phyloP scores from a whole-genome alignment of 106 monocot species.

The Dendrobium huoshanense region DNA sequence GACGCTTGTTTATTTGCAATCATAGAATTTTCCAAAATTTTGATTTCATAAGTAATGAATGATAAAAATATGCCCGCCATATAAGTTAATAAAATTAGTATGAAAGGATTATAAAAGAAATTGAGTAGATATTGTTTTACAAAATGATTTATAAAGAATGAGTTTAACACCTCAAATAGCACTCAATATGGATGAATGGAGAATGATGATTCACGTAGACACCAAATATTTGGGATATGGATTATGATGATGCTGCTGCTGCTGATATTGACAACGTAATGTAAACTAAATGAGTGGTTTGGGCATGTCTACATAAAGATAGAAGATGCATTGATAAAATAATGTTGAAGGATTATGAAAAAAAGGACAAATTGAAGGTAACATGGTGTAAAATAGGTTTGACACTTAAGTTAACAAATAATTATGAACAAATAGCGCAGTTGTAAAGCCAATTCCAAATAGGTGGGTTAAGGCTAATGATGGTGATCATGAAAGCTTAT shows the following conservation, averaged over 20 bases:
- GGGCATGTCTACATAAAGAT: background rate
- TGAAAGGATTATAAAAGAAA: no score
- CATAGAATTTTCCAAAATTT: no score
- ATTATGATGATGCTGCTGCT: background rate
- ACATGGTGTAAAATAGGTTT: background rate
- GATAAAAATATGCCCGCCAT: no score
- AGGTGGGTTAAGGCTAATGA: background rate
- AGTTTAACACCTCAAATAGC: background rate
- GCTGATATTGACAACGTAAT: background rate
- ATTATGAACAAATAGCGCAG: background rate
- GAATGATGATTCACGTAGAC: background rate
- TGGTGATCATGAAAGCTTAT: background rate
- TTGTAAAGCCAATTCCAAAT: background rate
- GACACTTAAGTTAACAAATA: background rate
- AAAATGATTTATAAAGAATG: background rate
- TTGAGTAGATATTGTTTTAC: no score
- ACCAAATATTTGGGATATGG: background rate
- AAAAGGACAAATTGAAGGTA: background rate
- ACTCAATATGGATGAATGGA: background rate
- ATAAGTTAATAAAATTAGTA: no score
- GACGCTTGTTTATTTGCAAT: no score
- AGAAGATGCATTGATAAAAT: background rate
- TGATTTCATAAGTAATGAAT: no score
- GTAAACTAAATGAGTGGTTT: background rate
- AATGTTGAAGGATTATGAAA: background rate